A percentile compares a stretch with the other conserved stretches of the same genome.
Conservation (phyloP, 2,329 filamentous ascomycete genomes). For the Bipolaris victoriae region DNA sequence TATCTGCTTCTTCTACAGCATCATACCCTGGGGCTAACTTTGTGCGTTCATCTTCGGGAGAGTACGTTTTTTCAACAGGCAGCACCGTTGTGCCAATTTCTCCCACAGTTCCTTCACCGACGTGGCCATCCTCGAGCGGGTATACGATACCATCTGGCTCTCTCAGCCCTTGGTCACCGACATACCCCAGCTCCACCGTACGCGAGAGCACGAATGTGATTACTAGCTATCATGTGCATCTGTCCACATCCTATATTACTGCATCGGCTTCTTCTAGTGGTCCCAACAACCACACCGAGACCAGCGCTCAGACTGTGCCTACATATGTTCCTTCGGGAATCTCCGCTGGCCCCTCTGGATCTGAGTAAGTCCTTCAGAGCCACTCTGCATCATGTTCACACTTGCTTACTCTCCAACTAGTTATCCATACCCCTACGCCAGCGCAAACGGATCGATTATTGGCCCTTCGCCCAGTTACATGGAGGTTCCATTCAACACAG, state of each 20-base stretch:
- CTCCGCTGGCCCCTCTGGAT: constrained; percentile 30
- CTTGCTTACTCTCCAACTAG: constrained; percentile 19
- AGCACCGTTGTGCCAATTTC: constrained; percentile 8
- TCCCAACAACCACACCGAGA: constrained; percentile 17
- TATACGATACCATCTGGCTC: neutral
- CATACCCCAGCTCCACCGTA: constrained; percentile 14
- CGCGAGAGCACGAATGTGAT: constrained; percentile 31
- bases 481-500: constrained; percentile 32
- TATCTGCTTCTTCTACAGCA: constrained; percentile 1
- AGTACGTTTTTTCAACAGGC: constrained; percentile 1
- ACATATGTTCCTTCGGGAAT: constrained; percentile 30
- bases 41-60: constrained; percentile 7
- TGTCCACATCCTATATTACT: constrained; percentile 31
- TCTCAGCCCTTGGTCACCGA: constrained; percentile 11
- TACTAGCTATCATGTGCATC: constrained; percentile 34
- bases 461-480: constrained; percentile 34
- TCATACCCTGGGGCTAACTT: neutral
- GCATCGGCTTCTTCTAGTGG: constrained; percentile 12
- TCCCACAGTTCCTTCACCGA: neutral
- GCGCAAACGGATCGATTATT: constrained; percentile 32
- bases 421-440: constrained; percentile 23
- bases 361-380: constrained; percentile 28
- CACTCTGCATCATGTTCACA: neutral
- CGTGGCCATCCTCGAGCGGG: constrained; percentile 5
- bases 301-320: constrained; percentile 23